Evolutionary conservation across 1,284 basidiomycete genomes (phyloP), one percentile per base, ranked within the genome.

Genomic region (Schizophyllum commune): DNA sequence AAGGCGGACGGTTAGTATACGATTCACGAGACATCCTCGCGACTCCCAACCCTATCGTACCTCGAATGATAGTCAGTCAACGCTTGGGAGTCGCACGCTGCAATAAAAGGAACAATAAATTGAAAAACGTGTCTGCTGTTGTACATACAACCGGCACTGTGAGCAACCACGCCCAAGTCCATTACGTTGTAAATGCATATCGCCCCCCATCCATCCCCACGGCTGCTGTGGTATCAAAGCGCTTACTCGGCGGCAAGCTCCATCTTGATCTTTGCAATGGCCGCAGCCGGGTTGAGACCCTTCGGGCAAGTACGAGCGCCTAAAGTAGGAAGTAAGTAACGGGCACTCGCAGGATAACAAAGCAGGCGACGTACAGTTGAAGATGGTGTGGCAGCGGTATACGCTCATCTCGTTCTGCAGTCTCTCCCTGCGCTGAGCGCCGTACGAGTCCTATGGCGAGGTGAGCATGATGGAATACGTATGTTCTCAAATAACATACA

Each of bases 331-430:
- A 60, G 52, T 20, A 60, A 13, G 7, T 39, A 27, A 33, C 8
- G 19, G 55, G 22, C 22, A n/a, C 51, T 51, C 19, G 21, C 55
- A 52, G 55, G n/a, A n/a, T n/a, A 55, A 51, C 8, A 59, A 32
- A 11, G 52, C 62, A 59, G 57, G 27, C 47, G 19, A 75, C 85
- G 64, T 60, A 87, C 93, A 93, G 80, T 97, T 97, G 83, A 98
- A 96, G 77, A 97, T 98, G 62, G 95, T 97, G 75, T 94, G 92
- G 79, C 92, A 94, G 58, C 89, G 82, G 81, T 96, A 97, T 72
- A 98, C 77, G 70, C 92, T 95, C 82, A 98, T 84, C 69, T 93
- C 89, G 77, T 98, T 99, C 79, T 98, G 92, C 67, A 99, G 82
- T 73, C 88, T 88, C 74, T 96, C 93, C 80, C 90, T 94, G 64